Conservation (phyloP, 345 rosid species). For the Tarenaya hassleriana region DNA sequence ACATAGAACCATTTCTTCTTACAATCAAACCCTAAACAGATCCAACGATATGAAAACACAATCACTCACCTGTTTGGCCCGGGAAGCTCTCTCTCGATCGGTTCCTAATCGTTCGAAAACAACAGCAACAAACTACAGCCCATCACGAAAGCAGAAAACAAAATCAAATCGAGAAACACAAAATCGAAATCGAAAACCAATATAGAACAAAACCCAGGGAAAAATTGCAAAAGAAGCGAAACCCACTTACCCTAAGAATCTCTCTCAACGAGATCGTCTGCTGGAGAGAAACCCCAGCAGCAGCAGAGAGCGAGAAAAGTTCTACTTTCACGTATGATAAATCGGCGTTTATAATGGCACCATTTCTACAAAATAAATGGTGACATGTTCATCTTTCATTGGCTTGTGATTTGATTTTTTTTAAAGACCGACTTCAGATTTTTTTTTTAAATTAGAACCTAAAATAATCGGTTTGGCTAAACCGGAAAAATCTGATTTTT, state of each 20-base stretch:
- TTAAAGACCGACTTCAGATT: too few species aligned
- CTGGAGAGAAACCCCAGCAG: constrained; percentile 37
- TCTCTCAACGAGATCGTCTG: constrained; percentile 25
- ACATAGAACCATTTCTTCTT: background rate
- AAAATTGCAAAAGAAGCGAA: constrained; percentile 5
- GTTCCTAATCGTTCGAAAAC: constrained; percentile 16
- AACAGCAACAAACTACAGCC: constrained; percentile 6
- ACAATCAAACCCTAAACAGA: constrained; percentile 22
- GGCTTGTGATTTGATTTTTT: constrained; percentile 1
- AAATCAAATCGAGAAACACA: constrained; percentile 5
- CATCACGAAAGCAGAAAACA: constrained; percentile 11
- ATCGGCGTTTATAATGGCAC: constrained; percentile 20
- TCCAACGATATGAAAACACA: background rate
- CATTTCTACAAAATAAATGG: constrained; percentile 27
- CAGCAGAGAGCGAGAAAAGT: constrained; percentile 19
- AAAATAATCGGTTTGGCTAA: too few species aligned
- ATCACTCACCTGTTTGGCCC: constrained; percentile 23
- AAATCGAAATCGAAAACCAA: constrained; percentile 7
- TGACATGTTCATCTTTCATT: constrained; percentile 23
- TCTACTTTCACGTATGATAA: constrained; percentile 1
- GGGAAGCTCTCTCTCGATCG: constrained; percentile 21
- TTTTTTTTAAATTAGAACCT: too few species aligned
- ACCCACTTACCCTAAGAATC: constrained; percentile 21
- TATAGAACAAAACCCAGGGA: background rate
- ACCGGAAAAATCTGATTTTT: too few species aligned